Percentiles rank a stretch among this genome's conserved stretches.
Conservation (phyloP, 805 yeast species). For the Wickerhamomyces bisporus region DNA sequence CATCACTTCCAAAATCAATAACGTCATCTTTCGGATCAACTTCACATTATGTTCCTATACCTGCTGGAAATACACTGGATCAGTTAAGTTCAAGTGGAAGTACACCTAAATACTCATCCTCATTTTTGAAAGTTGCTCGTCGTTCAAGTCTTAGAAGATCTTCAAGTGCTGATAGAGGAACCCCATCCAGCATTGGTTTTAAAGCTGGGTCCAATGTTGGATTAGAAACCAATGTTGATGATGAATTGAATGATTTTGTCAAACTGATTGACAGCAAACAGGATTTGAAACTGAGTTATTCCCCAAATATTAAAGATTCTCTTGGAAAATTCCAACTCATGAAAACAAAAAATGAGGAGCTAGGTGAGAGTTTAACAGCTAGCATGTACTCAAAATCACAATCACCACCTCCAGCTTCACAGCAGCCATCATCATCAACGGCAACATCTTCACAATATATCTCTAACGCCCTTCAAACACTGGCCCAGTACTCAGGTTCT, state of each 20-base stretch:
- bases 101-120: constrained; percentile 62
- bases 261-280: constrained; percentile 61
- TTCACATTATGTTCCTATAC: constrained; percentile 13
- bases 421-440: constrained; percentile 2
- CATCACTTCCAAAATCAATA: constrained; percentile 25
- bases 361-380: constrained; percentile 51
- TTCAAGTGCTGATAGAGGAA: constrained; percentile 24
- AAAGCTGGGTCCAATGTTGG: no score
- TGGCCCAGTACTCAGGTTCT: constrained; percentile 25
- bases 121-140: constrained; percentile 68
- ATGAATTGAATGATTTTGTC: constrained; percentile 66
- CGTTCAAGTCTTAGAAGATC: constrained; percentile 35
- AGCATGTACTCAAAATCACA: constrained; percentile 33
- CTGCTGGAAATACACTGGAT: constrained; percentile 16
- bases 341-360: constrained; percentile 46
- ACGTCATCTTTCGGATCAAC: constrained; percentile 21
- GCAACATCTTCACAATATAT: constrained; percentile 2
- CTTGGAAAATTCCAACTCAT: constrained; percentile 47
- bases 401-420: constrained; percentile 14
- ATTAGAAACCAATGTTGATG: no score
- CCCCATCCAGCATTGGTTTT: constrained; percentile 26
- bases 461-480: constrained; percentile 3
- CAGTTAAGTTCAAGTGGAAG: constrained; percentile 35
- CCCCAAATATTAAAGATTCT: constrained; percentile 38
- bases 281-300: constrained; percentile 36